These are phyloP conservation scores for Mycosphaerelloides madeirae DNA, from an alignment of 2,329 filamentous ascomycete genomes.

Conservation along the genomic window DNA sequence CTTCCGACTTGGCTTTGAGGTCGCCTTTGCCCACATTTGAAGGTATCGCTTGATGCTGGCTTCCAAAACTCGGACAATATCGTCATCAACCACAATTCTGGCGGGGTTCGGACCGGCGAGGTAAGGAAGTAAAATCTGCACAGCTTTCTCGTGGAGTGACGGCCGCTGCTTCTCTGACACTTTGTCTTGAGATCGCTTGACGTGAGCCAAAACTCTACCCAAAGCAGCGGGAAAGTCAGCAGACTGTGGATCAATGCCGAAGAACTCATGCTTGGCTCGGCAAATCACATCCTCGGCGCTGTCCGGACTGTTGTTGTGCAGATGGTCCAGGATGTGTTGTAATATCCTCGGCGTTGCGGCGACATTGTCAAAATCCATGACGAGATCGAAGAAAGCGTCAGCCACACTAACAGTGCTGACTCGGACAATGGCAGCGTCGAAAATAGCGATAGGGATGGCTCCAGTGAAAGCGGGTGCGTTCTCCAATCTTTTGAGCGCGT, in stretches of 20 bases:
- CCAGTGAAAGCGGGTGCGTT: constrained; percentile 79
- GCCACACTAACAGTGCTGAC: constrained; percentile 60
- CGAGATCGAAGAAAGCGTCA: constrained; percentile 74
- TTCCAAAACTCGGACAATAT: constrained; percentile 49
- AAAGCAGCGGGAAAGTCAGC: constrained; percentile 70
- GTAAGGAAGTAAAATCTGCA: constrained; percentile 47
- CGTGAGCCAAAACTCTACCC: constrained; percentile 56
- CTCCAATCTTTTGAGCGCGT: constrained; percentile 59
- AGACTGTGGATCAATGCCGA: constrained; percentile 59
- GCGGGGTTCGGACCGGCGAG: constrained; percentile 36
- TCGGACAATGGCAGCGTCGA: constrained; percentile 78
- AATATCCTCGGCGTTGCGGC: constrained; percentile 63
- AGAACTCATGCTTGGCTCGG: constrained; percentile 64
- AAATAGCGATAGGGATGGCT: constrained; percentile 90
- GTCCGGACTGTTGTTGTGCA: constrained; percentile 51
- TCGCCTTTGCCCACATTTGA: constrained; percentile 5
- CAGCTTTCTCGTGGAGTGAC: constrained; percentile 43
- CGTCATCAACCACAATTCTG: constrained; percentile 42
- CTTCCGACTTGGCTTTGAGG: constrained; percentile 5
- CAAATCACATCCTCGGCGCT: constrained; percentile 59
- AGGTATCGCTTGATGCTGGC: constrained; percentile 35
- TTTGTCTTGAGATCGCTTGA: constrained; percentile 45
- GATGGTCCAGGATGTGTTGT: constrained; percentile 64
- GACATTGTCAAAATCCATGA: constrained; percentile 63
- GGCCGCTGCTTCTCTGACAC: constrained; percentile 30